Base-by-base conservation (phyloP, 2,329 filamentous ascomycete species). In the Hypoxylon sp. region DNA sequence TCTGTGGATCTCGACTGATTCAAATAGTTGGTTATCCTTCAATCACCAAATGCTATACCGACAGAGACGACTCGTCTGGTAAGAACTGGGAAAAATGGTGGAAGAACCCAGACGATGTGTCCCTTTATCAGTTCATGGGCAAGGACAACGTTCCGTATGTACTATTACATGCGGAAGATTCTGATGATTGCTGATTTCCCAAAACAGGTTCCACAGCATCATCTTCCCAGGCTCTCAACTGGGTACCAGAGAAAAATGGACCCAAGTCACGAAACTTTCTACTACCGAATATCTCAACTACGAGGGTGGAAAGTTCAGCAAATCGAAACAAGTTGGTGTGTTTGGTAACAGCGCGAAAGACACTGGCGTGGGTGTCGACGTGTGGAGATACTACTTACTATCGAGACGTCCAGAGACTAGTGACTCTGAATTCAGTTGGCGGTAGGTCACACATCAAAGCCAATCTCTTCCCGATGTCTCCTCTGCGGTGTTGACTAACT, bases 121-220 rank as follows among this genome's bases (percentile, higher is more conserved):
- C 90, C 74, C 86, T 97, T 11, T 97, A 95, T 78, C 94, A 97
- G 80, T 96, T 97, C 83, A 92, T 97, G 87, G 94, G 94, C 79
- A 97, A 97, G 77, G 91, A 94, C 77, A 94, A 94, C 70, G 91
- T 82, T 17, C 80, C 80, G 62, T 73, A 52, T 22, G 64, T 59
- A 8, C 20, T 15, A 32, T 46, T 17, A 4, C 6, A 17, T 20
- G 13, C 28, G n/a, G 37, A 52, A 6, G 34, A n/a, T 28, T 44
- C 10, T n/a, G 13, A 24, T 22, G 0, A 20, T 15, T n/a, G 6
- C 57, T 63, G 55, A 62, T 47, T 53, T 17, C 37, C 43, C 22
- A 46, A 54, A 57, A 44, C 39, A 73, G 71, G 2, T 95, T 94
- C 83, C 93, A 97, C 80, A 91, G 91, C 46, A 91, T 97, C 73